These are phyloP conservation scores for Kwoniella mangroviensis DNA, from an alignment of 768 basidiomycete species.

Conservation along the genomic window DNA sequence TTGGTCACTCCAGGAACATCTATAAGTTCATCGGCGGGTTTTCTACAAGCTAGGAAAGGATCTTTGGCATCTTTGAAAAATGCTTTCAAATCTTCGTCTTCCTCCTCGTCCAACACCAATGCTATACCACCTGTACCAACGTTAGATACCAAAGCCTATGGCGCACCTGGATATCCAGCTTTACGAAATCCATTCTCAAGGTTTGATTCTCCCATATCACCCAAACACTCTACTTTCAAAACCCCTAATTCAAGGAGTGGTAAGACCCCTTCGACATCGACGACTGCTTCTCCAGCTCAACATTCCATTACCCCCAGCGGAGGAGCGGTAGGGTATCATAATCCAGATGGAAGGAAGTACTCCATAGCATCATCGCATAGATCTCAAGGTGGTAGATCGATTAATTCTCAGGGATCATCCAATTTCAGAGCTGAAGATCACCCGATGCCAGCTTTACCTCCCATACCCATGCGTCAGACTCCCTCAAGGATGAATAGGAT, in stretches of 20 bases:
- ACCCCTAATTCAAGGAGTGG: conserved; percentile 24
- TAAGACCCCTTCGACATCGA: conserved; percentile 25
- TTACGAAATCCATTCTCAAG: conserved; percentile 53
- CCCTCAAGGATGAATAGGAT: conserved; percentile 37
- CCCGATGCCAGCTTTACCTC: conserved; percentile 45
- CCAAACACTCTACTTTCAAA: conserved; percentile 27
- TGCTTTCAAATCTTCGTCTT: conserved; percentile 43
- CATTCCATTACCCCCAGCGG: conserved; percentile 6
- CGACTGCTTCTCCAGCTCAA: conserved; percentile 21
- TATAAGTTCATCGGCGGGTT: conserved; percentile 35
- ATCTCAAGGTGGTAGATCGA: conserved; percentile 40
- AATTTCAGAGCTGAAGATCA: conserved; percentile 44
- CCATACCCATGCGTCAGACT: conserved; percentile 42
- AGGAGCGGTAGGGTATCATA: conserved; percentile 13
- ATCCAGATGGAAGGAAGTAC: conserved; percentile 38
- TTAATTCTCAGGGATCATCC: conserved; percentile 44
- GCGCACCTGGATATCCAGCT: conserved; percentile 44
- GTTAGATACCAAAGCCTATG: conserved; percentile 31
- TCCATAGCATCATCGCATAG: conserved; percentile 39
- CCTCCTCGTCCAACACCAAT: not conserved
- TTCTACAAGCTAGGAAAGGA: conserved; percentile 42
- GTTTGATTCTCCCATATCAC: conserved; percentile 43
- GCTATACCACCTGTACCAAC: conserved; percentile 43
- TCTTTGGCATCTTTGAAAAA: conserved; percentile 48
- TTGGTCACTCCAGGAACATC: conserved; percentile 38